Evolutionary conservation across 768 basidiomycete species (phyloP).

Genomic region (Suillus placidus): DNA sequence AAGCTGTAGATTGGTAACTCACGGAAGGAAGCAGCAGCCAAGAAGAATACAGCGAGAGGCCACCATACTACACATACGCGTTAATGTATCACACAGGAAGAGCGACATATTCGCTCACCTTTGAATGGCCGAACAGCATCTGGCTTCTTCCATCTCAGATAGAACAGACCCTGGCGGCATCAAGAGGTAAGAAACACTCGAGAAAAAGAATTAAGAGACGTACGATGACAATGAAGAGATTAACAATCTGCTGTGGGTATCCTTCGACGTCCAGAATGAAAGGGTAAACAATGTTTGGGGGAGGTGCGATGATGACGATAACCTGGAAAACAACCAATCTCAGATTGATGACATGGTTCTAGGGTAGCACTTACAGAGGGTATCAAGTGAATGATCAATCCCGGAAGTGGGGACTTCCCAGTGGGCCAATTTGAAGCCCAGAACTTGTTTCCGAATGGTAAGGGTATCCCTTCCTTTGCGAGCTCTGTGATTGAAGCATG

Average conservation of each 20-base stretch:
- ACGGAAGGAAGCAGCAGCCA: slow-evolving; percentile 55
- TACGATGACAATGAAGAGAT: slow-evolving; percentile 57
- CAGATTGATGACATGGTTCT: not conserved
- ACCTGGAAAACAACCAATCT: slow-evolving; percentile 51
- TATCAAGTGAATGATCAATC: slow-evolving; percentile 57
- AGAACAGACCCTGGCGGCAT: slow-evolving; percentile 50
- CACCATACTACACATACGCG: slow-evolving; percentile 47
- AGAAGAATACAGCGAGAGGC: slow-evolving; percentile 57
- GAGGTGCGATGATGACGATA: slow-evolving; percentile 59
- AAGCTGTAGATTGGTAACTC: slow-evolving; percentile 19
- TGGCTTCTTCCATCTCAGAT: slow-evolving; percentile 55
- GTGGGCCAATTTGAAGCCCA: slow-evolving; percentile 69
- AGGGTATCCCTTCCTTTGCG: slow-evolving; percentile 64
- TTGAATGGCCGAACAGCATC: slow-evolving; percentile 54
- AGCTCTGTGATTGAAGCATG: slow-evolving; percentile 40
- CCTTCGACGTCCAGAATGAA: slow-evolving; percentile 62
- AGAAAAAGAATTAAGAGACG: slow-evolving; percentile 17
- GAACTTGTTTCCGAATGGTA: slow-evolving; percentile 59
- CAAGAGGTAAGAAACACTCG: not conserved
- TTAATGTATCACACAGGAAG: not conserved
- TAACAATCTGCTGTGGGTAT: slow-evolving; percentile 55
- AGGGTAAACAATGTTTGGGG: slow-evolving; percentile 54
- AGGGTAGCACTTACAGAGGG: slow-evolving; percentile 42
- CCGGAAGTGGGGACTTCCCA: slow-evolving; percentile 57
- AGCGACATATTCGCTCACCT: slow-evolving; percentile 27